phyloP scores from a whole-genome alignment of 208 protist species.

The Jaenimonas drosophilae region DNA sequence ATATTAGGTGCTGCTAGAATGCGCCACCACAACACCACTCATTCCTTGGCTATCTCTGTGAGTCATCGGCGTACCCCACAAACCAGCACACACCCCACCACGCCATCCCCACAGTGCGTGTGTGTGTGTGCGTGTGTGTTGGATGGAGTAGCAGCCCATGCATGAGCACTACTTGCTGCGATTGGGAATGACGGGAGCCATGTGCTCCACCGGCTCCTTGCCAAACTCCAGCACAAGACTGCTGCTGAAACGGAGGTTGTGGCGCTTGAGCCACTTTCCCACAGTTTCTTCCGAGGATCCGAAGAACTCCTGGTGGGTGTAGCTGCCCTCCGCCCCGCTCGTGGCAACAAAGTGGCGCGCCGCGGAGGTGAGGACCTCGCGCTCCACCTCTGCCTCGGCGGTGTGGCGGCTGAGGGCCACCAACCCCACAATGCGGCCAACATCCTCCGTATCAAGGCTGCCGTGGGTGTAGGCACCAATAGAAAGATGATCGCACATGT shows the following conservation, averaged over 20 bases:
- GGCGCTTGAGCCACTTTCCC: slow-evolving; percentile 74
- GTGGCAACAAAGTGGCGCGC: slow-evolving; percentile 80
- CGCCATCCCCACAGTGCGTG: too few species aligned
- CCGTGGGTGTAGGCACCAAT: slow-evolving; percentile 78
- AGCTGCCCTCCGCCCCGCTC: slow-evolving; percentile 63
- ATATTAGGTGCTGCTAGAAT: too few species aligned
- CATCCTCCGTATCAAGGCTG: slow-evolving; percentile 25
- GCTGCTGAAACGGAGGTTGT: slow-evolving; percentile 59
- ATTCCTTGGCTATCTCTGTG: too few species aligned
- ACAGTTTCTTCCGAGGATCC: slow-evolving; percentile 61
- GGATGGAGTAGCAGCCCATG: too few species aligned
- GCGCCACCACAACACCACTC: too few species aligned
- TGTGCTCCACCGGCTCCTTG: slow-evolving; percentile 77
- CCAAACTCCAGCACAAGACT: slow-evolving; percentile 81
- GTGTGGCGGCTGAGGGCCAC: slow-evolving; percentile 32
- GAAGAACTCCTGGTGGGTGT: slow-evolving; percentile 77
- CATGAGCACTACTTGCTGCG: too few species aligned
- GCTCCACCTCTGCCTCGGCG: slow-evolving; percentile 3
- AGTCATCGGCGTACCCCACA: too few species aligned
- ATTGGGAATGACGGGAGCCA: slow-evolving; percentile 13
- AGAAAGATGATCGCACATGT: slow-evolving; percentile 37
- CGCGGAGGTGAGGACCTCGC: slow-evolving; percentile 22
- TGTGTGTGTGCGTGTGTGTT: too few species aligned
- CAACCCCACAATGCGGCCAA: slow-evolving; percentile 72
- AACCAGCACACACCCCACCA: too few species aligned